A percentile compares a stretch with the other conserved stretches of the same genome.
Conservation (phyloP, 139 green algal genomes). For the Tetraselmis striata region DNA sequence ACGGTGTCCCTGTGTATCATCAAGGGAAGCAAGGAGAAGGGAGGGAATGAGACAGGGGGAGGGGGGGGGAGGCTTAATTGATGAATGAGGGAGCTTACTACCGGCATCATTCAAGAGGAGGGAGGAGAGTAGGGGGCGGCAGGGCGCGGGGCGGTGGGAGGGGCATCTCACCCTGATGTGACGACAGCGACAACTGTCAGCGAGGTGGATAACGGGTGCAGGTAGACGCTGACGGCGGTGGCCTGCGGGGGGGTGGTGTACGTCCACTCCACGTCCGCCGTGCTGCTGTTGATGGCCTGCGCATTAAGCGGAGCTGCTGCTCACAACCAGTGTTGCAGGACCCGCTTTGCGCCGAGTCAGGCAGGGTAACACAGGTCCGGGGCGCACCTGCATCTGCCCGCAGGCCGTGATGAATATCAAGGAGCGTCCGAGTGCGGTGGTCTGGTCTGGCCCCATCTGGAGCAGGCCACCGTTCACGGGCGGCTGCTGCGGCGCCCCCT, state of each 20-base stretch:
- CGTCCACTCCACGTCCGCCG: background rate
- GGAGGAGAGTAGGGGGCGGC: no score
- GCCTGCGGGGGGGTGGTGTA: background rate
- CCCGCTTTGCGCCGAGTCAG: no score
- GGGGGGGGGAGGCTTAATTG: no score
- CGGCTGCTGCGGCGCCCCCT: background rate
- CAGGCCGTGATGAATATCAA: background rate
- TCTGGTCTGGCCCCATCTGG: background rate
- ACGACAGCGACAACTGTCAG: background rate
- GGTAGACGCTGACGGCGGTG: background rate
- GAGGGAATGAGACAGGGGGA: no score
- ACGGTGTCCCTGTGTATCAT: no score
- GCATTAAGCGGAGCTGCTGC: no score
- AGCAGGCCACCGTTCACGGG: background rate
- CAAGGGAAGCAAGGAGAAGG: no score
- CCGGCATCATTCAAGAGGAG: no score
- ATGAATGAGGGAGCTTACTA: no score
- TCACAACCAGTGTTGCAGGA: no score
- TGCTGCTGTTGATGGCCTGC: background rate
- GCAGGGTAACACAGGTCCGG: no score
- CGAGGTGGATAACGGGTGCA: background rate
- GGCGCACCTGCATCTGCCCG: background rate
- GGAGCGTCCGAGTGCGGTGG: background rate
- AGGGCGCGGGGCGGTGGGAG: no score
- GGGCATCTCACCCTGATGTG: background rate